Base-by-base conservation (phyloP, 73 alveolate genomes). In the Paramecium sonneborni region DNA sequence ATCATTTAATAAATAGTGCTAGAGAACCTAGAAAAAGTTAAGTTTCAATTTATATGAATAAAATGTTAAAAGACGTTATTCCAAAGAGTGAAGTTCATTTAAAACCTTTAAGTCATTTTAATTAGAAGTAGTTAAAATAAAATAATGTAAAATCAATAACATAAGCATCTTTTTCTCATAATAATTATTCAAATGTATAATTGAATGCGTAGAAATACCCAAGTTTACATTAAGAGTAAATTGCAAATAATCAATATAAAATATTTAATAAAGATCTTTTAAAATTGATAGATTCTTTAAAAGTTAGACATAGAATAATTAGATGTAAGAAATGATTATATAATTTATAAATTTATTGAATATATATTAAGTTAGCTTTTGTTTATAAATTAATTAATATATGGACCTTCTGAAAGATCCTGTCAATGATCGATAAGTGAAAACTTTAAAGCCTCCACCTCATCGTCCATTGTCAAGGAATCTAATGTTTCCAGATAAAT, bases 371-470 rank as follows among this genome's bases (percentile, higher is more conserved):
- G 6, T 52, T 52, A n/a, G 2, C 34, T 52, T 35, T 52, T 52
- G 68, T 52, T 52, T 18, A 52, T 52, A 52, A 52, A 52, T 52
- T 52, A 52, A 62, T 62, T 62, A 62, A 62, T 62, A 37, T 7
- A 86, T 86, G 93, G 93, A 86, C 82, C 69, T 67, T 38, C 44
- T 86, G 44, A 57, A 86, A 62, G 93, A 86, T 72, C 93, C 93
- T 41, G 44, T 12, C 58, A 57, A 86, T 62, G 93, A 86, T 86
- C 86, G 93, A 18, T 32, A 58, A 37, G 93, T 86, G 72, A 86
- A 62, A 72, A 86, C 82, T 58, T 67, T 86, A 12, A 86, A 86
- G 68, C 87, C 93, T 86, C 93, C 93, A 15, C 93, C 93, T 62
- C 93, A 86, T 86, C 62, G 52, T 38, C 93, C 93, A 18, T 72